Evolutionary conservation across 768 basidiomycete species (phyloP), one percentile per base, ranked within the genome.

Genomic region (Auriscalpium microsporum): DNA sequence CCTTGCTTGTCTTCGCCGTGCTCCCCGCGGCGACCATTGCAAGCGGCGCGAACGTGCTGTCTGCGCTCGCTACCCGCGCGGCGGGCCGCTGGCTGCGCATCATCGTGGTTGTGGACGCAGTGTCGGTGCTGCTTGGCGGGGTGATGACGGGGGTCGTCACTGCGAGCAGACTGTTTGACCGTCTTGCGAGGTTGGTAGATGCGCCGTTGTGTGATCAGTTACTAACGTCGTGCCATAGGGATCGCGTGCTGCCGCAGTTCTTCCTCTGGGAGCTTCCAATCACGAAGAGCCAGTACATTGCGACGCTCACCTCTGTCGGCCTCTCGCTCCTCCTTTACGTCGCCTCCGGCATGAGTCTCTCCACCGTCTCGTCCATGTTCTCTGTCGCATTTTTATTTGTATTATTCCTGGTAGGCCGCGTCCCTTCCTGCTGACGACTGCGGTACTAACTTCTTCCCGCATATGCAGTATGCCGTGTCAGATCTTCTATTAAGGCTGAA

Each of bases 321-420:
- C 19, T 59, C 3, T 56, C 60, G 8, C 53, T 62, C 19, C 17
- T 62, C 46, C 60, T 62, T 17, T 62, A 52, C 10, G 50, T 55
- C n/a, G 60, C 52, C 10, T 62, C 60, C 4, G 60, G 60, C 7
- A 54, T 62, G 58, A 62, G 50, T 44, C 50, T 62, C 16, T 50
- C 45, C 21, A 60, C 55, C 2, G 56, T 57, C 14, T 62, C 60
- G n/a, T 62, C 56, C 10, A 53, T 59, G 8, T 62, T 62, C 46
- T 62, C 60, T 4, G 46, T 62, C n/a, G 48, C 60, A 4, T 62
- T 62, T 13, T 55, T 62, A 44, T 59, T 56, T n/a, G 55, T 56
- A 16, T 40, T 62, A 11, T 19, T 62, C 36, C 53, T 59, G 28
- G 60, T 62, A 48, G 28, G 58, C 58, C 2, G 33, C 6, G 17